Base-by-base conservation (phyloP, 257 asterid genomes). In the Craterostigma plantagineum region DNA sequence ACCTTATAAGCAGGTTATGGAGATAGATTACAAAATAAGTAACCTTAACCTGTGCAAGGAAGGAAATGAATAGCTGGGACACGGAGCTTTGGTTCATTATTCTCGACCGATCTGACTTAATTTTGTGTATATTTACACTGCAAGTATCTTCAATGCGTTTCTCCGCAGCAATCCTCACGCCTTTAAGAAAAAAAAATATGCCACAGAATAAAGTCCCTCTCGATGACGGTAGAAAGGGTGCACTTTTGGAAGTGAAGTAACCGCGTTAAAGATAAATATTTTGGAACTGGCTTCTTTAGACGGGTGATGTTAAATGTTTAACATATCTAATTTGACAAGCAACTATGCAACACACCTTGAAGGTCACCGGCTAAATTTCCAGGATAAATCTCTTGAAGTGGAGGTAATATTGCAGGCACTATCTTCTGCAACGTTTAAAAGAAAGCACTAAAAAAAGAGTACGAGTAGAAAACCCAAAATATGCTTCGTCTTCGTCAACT, bases 351-450 rank as follows among this genome's bases (percentile, higher is more conserved):
- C 30, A n/a, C 6, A 82, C 98, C 98, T 62, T 64, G 61, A 63
- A 90, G 93, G 54, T 72, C 74, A 46, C 77, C 92, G 55, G 33
- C 58, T 77, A 90, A 68, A 64, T 83, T 90, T 53, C 79, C 81
- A 1, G 95, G 95, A 64, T 79, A 90, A 64, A 90, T 79, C 45
- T 83, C 94, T 51, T 45, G 67, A 23, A 90, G 79, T 18, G 98
- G 94, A 45, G 98, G 98, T 41, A 90, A 61, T 53, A 90, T 63
- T 34, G 92, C 75, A 42, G 98, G 98, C 52, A 15, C 73, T 42
- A 76, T 49, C 14, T 93, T 90, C 98, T 90, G 98, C 80, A 73
- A 52, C 37, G 61, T 46, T 23, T 1, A 10, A 10, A 14, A 9
- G 34, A 10, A 59, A 35, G 27, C n/a, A 49, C 45, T 34, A 40